These are phyloP conservation scores for Pseudocercospora ulei DNA, from an alignment of 2,329 filamentous ascomycete genomes.

Conservation along the genomic window DNA sequence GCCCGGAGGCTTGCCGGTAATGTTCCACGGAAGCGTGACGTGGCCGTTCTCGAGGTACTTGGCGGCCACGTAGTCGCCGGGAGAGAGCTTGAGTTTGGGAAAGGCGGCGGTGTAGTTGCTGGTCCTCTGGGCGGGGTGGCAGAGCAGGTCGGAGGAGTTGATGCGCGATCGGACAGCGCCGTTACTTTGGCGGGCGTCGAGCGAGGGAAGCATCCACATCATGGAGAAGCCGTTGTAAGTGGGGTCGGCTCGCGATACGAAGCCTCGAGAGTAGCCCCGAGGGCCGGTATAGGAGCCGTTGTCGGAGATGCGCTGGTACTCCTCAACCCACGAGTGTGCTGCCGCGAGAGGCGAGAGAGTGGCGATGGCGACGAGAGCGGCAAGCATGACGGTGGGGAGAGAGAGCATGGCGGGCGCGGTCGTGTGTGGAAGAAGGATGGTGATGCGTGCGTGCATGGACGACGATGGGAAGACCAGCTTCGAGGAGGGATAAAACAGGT, in stretches of 20 bases:
- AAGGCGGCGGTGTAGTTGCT: conserved; percentile 46
- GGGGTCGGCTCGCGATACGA: conserved; percentile 48
- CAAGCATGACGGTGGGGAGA: conserved; percentile 10
- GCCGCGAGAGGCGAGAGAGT: conserved; percentile 23
- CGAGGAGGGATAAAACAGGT: conserved; percentile 6
- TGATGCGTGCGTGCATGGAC: conserved; percentile 10
- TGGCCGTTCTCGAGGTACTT: conserved; percentile 47
- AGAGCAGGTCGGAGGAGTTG: conserved; percentile 50
- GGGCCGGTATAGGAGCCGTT: conserved; percentile 64
- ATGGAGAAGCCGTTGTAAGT: conserved; percentile 52
- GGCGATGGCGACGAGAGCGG: conserved; percentile 22
- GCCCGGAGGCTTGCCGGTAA: conserved; percentile 38
- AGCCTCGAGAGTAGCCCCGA: conserved; percentile 66
- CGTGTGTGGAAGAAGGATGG: conserved; percentile 7
- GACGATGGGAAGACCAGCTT: conserved; percentile 19
- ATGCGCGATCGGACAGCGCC: conserved; percentile 40
- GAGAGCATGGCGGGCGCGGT: conserved; percentile 12
- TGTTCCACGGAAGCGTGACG: conserved; percentile 38
- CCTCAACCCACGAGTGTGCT: conserved; percentile 77
- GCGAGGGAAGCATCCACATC: conserved; percentile 53
- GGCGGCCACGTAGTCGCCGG: conserved; percentile 42
- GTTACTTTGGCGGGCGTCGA: conserved; percentile 28
- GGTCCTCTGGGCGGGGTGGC: conserved; percentile 54
- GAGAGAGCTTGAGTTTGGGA: conserved; percentile 52
- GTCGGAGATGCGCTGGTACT: conserved; percentile 57